Conservation (phyloP, 495 filamentous ascomycete genomes). For the Penicillium nucicola region DNA sequence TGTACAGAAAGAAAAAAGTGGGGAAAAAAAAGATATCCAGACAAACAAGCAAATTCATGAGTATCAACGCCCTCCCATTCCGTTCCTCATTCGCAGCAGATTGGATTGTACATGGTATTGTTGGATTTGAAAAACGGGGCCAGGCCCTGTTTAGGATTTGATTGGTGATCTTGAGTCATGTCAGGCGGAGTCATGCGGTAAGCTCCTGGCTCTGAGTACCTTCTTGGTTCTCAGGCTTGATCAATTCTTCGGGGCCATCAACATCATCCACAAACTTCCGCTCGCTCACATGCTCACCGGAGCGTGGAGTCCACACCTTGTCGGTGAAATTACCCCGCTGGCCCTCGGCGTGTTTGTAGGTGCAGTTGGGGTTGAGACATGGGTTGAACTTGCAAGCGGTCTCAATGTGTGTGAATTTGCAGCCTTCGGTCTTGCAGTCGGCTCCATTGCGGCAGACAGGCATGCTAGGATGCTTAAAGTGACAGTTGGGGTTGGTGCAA, state of each 20-base stretch:
- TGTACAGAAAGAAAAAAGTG: conserved; percentile 16
- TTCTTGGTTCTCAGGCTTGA: conserved; percentile 59
- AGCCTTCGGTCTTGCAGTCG: conserved; percentile 78
- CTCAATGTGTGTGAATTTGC: conserved; percentile 84
- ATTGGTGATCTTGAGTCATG: conserved; percentile 1
- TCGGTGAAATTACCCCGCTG: conserved; percentile 76
- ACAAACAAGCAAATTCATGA: conserved; percentile 28
- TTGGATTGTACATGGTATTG: conserved; percentile 34
- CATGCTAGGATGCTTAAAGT: conserved; percentile 80
- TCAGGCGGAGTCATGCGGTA: conserved; percentile 32
- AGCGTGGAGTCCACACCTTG: conserved; percentile 81
- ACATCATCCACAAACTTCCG: conserved; percentile 83
- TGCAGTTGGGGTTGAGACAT: conserved; percentile 78
- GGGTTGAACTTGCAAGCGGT: conserved; percentile 88
- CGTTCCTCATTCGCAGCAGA: conserved; percentile 25
- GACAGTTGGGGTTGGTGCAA: conserved; percentile 82
- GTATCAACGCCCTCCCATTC: conserved; percentile 33
- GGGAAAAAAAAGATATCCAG: conserved; percentile 1
- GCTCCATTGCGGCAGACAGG: conserved; percentile 89
- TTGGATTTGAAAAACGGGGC: conserved; percentile 11
- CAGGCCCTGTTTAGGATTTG: not conserved
- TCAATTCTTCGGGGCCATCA: conserved; percentile 66
- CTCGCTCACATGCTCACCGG: conserved; percentile 75
- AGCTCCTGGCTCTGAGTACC: conserved; percentile 36
- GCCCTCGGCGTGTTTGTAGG: conserved; percentile 89